These are phyloP conservation scores for Globisporangium megalacanthum DNA, from an alignment of 352 stramenopile genomes.

Conservation along the genomic window DNA sequence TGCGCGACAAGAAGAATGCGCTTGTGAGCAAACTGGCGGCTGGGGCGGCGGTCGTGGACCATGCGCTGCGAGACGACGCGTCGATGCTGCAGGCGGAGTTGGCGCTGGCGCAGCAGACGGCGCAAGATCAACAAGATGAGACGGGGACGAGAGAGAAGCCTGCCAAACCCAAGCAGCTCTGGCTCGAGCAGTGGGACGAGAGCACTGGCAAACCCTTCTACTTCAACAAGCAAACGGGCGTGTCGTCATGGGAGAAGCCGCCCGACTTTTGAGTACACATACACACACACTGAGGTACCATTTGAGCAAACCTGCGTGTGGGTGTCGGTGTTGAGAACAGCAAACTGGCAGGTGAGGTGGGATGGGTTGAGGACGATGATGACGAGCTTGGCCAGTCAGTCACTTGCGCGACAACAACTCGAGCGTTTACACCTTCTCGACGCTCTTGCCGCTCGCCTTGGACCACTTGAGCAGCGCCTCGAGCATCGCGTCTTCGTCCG, in stretches of 20 bases:
- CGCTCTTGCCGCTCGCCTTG: slow-evolving; percentile 82
- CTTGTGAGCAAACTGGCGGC: slow-evolving; percentile 60
- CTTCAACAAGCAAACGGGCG: slow-evolving; percentile 80
- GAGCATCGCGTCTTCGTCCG: slow-evolving; percentile 74
- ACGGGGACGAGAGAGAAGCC: slow-evolving; percentile 5
- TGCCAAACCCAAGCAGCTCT: slow-evolving; percentile 22
- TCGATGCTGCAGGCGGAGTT: slow-evolving; percentile 53
- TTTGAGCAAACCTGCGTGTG: not conserved
- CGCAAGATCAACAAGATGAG: slow-evolving; percentile 27
- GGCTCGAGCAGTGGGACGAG: slow-evolving; percentile 83
- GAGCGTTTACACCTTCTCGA: slow-evolving; percentile 56
- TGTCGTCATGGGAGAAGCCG: slow-evolving; percentile 81
- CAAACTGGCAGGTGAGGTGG: no score
- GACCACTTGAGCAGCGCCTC: slow-evolving; percentile 87
- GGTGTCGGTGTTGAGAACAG: not conserved
- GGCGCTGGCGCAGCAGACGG: slow-evolving; percentile 39
- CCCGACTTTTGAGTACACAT: slow-evolving; percentile 26
- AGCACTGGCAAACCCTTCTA: slow-evolving; percentile 76
- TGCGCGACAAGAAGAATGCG: slow-evolving; percentile 71
- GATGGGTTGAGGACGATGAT: no score
- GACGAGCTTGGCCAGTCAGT: no score
- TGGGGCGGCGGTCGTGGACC: slow-evolving; percentile 59
- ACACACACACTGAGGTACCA: not conserved
- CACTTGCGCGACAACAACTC: no score
- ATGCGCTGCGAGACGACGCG: slow-evolving; percentile 62